phyloP scores from a whole-genome alignment of 306 rosid genomes.

The Delonix regia region DNA sequence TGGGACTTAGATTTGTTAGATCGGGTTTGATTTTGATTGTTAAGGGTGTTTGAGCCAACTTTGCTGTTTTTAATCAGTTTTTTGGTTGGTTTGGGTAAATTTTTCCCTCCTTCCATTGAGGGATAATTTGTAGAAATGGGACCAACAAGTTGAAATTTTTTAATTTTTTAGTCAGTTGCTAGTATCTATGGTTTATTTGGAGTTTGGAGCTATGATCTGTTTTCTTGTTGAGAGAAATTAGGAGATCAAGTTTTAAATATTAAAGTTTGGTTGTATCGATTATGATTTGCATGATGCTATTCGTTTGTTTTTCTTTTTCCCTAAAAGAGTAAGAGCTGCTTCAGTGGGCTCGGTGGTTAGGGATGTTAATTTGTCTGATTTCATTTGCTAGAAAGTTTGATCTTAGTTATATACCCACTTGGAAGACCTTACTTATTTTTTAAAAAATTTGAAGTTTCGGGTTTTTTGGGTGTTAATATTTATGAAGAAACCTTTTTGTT shows the following conservation, averaged over 20 bases:
- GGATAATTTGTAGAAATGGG: neutral
- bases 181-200: neutral
- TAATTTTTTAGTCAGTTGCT: neutral
- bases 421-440: neutral
- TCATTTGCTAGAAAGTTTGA: neutral
- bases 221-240: slow-evolving; percentile 1
- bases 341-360: neutral
- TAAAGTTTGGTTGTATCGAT: neutral
- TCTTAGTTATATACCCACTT: neutral
- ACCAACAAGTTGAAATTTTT: neutral
- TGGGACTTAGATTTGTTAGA: slow-evolving; percentile 28
- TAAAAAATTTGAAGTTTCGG: neutral
- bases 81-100: neutral
- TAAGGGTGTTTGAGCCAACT: neutral
- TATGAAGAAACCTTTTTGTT: neutral
- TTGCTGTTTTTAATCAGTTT: neutral
- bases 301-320: neutral
- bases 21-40: slow-evolving; percentile 33
- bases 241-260: neutral
- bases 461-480: neutral
- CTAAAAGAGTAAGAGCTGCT: neutral
- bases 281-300: neutral
- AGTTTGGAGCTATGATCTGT: neutral
- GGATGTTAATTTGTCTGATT: neutral
- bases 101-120: neutral